Evolutionary conservation across 345 rosid genomes (phyloP), one percentile per base, ranked within the genome.

Genomic region (Hypericum androsaemum): DNA sequence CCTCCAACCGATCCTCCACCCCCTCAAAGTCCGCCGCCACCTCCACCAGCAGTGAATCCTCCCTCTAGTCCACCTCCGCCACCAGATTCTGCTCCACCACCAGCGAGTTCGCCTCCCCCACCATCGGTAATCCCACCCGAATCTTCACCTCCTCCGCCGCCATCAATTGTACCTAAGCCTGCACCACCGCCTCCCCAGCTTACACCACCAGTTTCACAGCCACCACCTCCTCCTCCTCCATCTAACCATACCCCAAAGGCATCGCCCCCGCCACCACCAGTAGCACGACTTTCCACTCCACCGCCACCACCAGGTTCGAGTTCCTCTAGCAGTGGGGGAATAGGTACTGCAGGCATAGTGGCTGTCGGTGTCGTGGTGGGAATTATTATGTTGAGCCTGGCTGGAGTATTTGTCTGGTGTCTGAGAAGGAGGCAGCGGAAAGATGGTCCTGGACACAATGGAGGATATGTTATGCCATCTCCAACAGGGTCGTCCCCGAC

Each of bases 391-490:
- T 79, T 87, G 58, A 57, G 71, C 72, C 72, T 84, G 47, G 56
- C 76, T 63, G 90, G 77, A 39, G 60, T 79, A 60, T 54, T 66
- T 62, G 44, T 73, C 39, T 87, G 84, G 75, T 84, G 82, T 71
- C 43, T 76, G 46, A 74, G 64, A 64, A 84, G 73, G 37, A 81
- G 78, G n/a, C n/a, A n/a, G n/a, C n/a, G n/a, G 71, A 87, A 64
- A 67, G 68, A 60, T 60, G 61, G 43, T 44, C 43, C 80, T 52
- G 45, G 71, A 53, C 70, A 63, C 37, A 70, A 68, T 50, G 89
- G 89, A 56, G 88, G 73, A 65, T 75, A 80, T 63, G 62, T 76
- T 42, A 69, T 77, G 78, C 89, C 96, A 6, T 74, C 96, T 14
- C 80, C 83, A 7, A 7, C 61, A 48, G 75, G 59, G 47, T 76